phyloP scores from a whole-genome alignment of 129 eudicot species.

The Artemisia tridentata region DNA sequence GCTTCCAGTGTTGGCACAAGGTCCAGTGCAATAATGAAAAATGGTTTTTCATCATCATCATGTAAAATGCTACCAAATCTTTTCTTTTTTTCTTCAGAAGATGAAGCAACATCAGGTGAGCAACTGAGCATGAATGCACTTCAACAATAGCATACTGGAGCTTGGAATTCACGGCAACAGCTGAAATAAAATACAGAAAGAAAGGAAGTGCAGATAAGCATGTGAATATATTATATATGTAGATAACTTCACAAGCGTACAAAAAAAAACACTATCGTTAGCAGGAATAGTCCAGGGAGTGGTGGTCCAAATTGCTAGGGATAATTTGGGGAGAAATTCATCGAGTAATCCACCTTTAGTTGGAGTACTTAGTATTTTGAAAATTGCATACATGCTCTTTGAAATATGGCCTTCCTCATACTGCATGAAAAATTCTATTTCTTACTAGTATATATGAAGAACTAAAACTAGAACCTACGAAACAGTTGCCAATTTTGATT shows the following conservation, averaged over 20 bases:
- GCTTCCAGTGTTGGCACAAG: conserved; percentile 78
- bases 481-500: neutral
- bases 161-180: no score
- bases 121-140: conserved; percentile 43
- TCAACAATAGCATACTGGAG: no score
- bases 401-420: no score
- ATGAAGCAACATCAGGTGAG: conserved; percentile 39
- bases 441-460: conserved; percentile 7
- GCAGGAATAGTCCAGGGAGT: conserved; percentile 99
- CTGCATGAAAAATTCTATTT: conserved; percentile 42
- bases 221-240: conserved; percentile 46
- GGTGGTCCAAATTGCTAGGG: conserved; percentile 95
- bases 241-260: conserved; percentile 10
- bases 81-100: conserved; percentile 52
- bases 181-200: no score
- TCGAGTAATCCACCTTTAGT: no score
- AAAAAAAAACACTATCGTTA: conserved; percentile 59
- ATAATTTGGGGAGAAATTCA: no score
- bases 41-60: conserved; percentile 43
- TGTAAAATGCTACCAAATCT: conserved; percentile 61
- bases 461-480: neutral
- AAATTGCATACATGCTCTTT: no score
- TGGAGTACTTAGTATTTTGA: no score
- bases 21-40: conserved; percentile 73
- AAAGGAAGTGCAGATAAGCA: no score